Percentiles rank a stretch among this genome's conserved stretches.
phyloP scores from a whole-genome alignment of 2,329 filamentous ascomycete genomes.

The Exophiala phaeomuriformis region DNA sequence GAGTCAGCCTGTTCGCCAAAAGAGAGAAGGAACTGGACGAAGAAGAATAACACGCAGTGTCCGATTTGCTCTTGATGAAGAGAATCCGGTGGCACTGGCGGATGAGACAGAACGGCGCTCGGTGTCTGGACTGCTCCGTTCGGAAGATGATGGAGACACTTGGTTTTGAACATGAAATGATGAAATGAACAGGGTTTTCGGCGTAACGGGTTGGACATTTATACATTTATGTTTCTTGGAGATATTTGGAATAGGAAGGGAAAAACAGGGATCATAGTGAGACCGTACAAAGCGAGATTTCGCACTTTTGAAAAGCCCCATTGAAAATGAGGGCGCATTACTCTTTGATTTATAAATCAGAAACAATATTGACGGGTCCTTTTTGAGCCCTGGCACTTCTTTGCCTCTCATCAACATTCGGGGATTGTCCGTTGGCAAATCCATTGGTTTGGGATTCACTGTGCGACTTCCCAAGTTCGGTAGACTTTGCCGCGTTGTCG shows the following conservation, averaged over 20 bases:
- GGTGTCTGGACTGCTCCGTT: conserved; percentile 12
- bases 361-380: conserved; percentile 20
- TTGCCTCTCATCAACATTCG: conserved; percentile 12
- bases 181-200: conserved; percentile 1
- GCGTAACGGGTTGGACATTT: background rate
- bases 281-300: background rate
- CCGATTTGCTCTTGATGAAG: conserved; percentile 17
- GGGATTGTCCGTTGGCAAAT: conserved; percentile 10
- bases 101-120: conserved; percentile 6
- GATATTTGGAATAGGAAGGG: background rate
- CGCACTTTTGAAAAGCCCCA: background rate
- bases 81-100: background rate
- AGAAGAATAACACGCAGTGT: conserved; percentile 24
- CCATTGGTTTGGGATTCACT: conserved; percentile 16
- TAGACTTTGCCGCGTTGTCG: conserved; percentile 3
- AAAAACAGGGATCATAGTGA: background rate
- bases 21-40: conserved; percentile 28
- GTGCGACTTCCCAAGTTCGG: conserved; percentile 15
- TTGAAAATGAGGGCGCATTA: background rate
- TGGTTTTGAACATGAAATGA: conserved; percentile 21
- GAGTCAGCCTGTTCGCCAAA: conserved; percentile 29
- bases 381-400: conserved; percentile 15
- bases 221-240: background rate
- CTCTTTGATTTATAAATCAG: conserved; percentile 11
- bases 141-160: conserved; percentile 17